These are phyloP conservation scores for Paxillus involutus DNA, from an alignment of 768 basidiomycete genomes.

Conservation along the genomic window DNA sequence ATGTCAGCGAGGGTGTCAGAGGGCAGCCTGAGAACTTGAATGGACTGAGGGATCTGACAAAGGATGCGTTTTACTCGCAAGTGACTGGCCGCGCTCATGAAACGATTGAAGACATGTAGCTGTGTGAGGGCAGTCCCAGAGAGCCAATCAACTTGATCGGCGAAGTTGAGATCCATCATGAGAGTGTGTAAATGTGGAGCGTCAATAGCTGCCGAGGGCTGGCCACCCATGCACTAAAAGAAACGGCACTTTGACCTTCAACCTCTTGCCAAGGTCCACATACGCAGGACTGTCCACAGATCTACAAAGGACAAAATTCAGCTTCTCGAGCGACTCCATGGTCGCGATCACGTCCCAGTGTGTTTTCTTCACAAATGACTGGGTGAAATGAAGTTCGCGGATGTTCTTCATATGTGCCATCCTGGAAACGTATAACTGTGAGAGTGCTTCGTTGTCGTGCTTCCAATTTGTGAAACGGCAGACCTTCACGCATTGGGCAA, in stretches of 20 bases:
- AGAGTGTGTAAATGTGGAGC: background rate
- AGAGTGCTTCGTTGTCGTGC: no score
- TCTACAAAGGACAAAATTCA: constrained; percentile 5
- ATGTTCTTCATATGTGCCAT: constrained; percentile 20
- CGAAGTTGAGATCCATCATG: background rate
- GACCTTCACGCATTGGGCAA: no score
- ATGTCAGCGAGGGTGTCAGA: no score
- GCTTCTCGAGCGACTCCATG: constrained; percentile 13
- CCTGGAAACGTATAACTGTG: no score
- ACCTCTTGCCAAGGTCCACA: background rate
- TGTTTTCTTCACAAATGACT: constrained; percentile 5
- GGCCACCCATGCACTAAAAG: background rate
- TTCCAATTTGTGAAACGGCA: no score
- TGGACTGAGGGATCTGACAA: no score
- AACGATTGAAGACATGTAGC: background rate
- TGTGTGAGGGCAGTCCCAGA: constrained; percentile 1
- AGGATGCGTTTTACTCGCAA: no score
- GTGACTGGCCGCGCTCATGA: no score
- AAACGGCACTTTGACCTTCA: constrained; percentile 6
- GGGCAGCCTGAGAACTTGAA: no score
- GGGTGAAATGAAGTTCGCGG: constrained; percentile 8
- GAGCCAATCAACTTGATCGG: background rate
- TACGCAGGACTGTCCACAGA: constrained; percentile 3
- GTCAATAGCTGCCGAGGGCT: background rate
- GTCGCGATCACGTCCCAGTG: constrained; percentile 17